Evolutionary conservation across 2,329 filamentous ascomycete genomes (phyloP), one percentile per base, ranked within the genome.

Genomic region (Alternaria postmessia): DNA sequence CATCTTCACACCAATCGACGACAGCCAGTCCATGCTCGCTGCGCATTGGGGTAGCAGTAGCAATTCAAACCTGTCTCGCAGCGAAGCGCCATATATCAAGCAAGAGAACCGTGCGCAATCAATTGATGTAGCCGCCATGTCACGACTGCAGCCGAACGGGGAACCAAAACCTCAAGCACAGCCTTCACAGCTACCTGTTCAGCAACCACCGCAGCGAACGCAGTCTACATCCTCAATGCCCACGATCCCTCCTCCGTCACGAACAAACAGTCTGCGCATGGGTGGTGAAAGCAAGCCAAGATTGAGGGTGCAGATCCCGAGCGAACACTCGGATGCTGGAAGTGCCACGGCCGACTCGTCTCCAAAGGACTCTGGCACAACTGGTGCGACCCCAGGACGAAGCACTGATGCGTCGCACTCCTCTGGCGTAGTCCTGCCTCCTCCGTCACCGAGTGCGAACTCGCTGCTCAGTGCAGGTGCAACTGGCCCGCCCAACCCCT

Each of bases 1-100:
- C 77, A 98, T 99, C 61, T 98, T 98, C 75, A 99, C 95, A 0
- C 95, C 95, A 0, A 96, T 99, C 64, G 95, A 98, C 71, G 94
- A 97, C 75, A 93, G 91, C 70, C 87, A 92, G 49, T 97, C 94
- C 1, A 90, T 97, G 59, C 81, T 97, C 43, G 93, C 92, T 12
- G 92, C 94, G 66, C 93, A 97, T 76, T 89, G 82, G 82, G 82
- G 81, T 26, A 73, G 87, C 9, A 83, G 86, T 3, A 68, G 46
- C 49, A 66, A 61, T 32, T 82, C 82, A 65, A 79, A 85, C 49
- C 74, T 79, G 22, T 76, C 79, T 22, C 81, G 80, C 59, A 76
- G 73, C 46, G 83, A 86, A 44, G 72, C 77, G n/a, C 59, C 57
- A 8, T 72, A 79, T 44, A 84, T 73, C n/a, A 82, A 83, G 64